Evolutionary conservation across 768 basidiomycete species (phyloP).

Genomic region (Macrolepiota dolichaula): DNA sequence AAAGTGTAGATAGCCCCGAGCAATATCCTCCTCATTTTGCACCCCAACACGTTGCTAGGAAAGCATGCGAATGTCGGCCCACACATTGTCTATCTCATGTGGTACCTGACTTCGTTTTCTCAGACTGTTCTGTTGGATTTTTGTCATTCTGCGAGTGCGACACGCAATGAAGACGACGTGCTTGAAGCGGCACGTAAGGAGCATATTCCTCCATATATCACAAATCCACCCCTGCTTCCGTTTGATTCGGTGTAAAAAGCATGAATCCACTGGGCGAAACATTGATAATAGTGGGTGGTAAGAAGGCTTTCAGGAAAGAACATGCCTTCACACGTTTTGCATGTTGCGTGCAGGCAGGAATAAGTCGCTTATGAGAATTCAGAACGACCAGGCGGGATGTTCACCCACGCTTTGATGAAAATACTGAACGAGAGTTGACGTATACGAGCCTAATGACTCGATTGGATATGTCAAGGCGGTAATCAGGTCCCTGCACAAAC

Average conservation of each 20-base stretch:
- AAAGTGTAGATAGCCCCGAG: too few relatives aligned
- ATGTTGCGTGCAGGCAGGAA: conserved; percentile 37
- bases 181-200: neutral
- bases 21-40: too few relatives aligned
- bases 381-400: conserved; percentile 23
- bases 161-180: conserved; percentile 13
- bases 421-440: conserved; percentile 22
- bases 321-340: conserved; percentile 35
- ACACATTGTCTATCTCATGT: too few relatives aligned
- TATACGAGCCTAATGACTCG: conserved; percentile 31
- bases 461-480: conserved; percentile 27
- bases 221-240: conserved; percentile 14
- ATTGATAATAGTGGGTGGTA: conserved; percentile 16
- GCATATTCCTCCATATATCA: conserved; percentile 4
- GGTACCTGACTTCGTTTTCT: too few relatives aligned
- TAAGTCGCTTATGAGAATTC: conserved; percentile 30
- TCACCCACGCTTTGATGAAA: conserved; percentile 26
- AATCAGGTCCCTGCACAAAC: neutral
- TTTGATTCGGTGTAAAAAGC: conserved; percentile 22
- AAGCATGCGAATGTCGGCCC: conserved; percentile 16
- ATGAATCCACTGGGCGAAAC: conserved; percentile 9
- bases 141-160: conserved; percentile 38
- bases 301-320: conserved; percentile 22
- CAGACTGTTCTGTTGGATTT: conserved; percentile 50
- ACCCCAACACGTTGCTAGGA: too few relatives aligned